These are phyloP conservation scores for Salvia sclarea DNA, from an alignment of 305 asterid species.

Conservation along the genomic window DNA sequence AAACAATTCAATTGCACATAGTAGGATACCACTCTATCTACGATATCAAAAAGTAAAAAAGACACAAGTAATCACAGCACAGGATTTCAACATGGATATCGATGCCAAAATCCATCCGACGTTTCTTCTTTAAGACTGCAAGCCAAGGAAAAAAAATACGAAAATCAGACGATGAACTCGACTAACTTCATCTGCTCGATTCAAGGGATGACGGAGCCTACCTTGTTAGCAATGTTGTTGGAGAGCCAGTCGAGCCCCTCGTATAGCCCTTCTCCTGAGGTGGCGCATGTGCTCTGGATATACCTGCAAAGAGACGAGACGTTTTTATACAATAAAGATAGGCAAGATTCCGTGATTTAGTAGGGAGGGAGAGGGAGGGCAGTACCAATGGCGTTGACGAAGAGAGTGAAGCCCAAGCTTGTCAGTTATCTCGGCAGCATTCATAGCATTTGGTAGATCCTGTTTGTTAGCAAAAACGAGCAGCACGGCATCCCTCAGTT, in stretches of 20 bases:
- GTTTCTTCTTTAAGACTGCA: slow-evolving; percentile 44
- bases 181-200: background rate
- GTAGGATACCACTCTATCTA: slow-evolving; percentile 25
- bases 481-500: slow-evolving; percentile 85
- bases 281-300: slow-evolving; percentile 79
- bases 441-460: slow-evolving; percentile 97
- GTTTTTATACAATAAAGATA: background rate
- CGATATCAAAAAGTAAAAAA: background rate
- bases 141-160: background rate
- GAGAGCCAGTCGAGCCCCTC: slow-evolving; percentile 91
- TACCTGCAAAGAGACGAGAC: slow-evolving; percentile 46
- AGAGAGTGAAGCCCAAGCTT: slow-evolving; percentile 92
- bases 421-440: slow-evolving; percentile 93
- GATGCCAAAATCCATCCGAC: slow-evolving; percentile 37
- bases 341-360: background rate
- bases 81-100: slow-evolving; percentile 32
- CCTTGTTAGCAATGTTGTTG: slow-evolving; percentile 84
- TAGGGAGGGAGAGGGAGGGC: slow-evolving; percentile 11
- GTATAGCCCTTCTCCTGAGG: slow-evolving; percentile 76
- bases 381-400: slow-evolving; percentile 87
- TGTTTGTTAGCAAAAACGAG: slow-evolving; percentile 91
- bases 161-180: background rate
- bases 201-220: slow-evolving; percentile 20
- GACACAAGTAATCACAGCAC: background rate
- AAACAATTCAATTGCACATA: slow-evolving; percentile 25